Base-by-base conservation (phyloP, 352 stramenopile species). In the Phytopythium boreale region DNA sequence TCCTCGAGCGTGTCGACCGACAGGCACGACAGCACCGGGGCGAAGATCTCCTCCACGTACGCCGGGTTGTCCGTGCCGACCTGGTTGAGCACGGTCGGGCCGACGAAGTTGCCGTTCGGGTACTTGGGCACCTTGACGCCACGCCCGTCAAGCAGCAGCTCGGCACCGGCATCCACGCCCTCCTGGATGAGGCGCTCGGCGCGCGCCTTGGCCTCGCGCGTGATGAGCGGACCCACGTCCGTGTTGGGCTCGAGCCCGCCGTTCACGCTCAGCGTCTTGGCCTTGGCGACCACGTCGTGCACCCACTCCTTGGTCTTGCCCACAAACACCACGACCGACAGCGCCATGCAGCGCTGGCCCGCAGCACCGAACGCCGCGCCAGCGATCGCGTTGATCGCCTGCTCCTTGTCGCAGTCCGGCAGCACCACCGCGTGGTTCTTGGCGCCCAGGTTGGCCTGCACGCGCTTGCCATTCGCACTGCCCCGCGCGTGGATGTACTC, bases 361-460 rank as follows among this genome's bases (percentile, higher is more conserved):
- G 97, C 97, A 41, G 96, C 96, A n/a, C 97, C 97, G 72, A 99
- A 98, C 7, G 92, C 92, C 17, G 97, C 96, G 12, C 92, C 94
- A 17, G 92, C 77, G 47, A 98, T 70, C n/a, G 91, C 87, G 61
- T 87, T 87, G 57, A 98, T 64, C 12, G 90, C 83, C 49, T 91
- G 82, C 43, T 97, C 84, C 74, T 97, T 97, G 71, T 98, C 80
- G 39, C 87, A 92, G 82, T 99, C 97, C 26, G 95, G 89, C 69
- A 99, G 77, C 53, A 99, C 88, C 20, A 98, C 90, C n/a, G 89
- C 95, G 82, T 99, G 97, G 80, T 99, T 99, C 85, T 99, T 99
- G 60, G 97, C 97, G 31, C 96, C 97, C 8, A 99, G 73, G 85
- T 99, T 99, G 55, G 95, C 87, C 73, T 98, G 93, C 49, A 98